Percentiles rank a stretch among this genome's conserved stretches.
Conservation (phyloP, 2,329 filamentous ascomycete genomes). For the Fusarium brachygibbosum region DNA sequence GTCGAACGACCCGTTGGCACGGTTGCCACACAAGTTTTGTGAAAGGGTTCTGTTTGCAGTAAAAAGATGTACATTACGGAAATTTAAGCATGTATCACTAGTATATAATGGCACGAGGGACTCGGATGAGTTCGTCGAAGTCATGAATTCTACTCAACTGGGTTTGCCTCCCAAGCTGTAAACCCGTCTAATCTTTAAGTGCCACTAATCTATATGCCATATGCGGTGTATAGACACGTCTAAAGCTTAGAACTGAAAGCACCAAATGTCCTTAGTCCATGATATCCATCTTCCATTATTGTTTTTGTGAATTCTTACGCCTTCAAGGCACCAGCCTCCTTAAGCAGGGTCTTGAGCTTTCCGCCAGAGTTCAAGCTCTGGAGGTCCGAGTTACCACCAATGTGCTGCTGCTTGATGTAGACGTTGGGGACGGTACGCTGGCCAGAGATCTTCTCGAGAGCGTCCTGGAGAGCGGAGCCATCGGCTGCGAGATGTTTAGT, state of each 20-base stretch:
- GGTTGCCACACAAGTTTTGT: constrained; percentile 81
- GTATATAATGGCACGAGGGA: constrained; percentile 35
- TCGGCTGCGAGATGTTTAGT: constrained; percentile 71
- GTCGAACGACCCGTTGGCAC: constrained; percentile 90
- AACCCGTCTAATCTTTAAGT: constrained; percentile 12
- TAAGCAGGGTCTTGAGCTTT: constrained; percentile 59
- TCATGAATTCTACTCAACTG: constrained; percentile 38
- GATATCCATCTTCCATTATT: constrained; percentile 10
- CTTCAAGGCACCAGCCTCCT: constrained; percentile 59
- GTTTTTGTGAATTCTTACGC: constrained; percentile 52
- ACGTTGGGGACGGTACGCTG: constrained; percentile 96
- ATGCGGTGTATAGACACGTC: constrained; percentile 8
- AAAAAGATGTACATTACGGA: constrained; percentile 42
- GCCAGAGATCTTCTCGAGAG: constrained; percentile 81
- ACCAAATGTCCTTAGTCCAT: constrained; percentile 34
- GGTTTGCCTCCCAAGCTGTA: constrained; percentile 10
- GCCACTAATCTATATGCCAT: constrained; percentile 12
- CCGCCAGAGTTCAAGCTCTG: constrained; percentile 66
- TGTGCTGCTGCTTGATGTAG: constrained; percentile 91
- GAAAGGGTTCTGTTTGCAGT: constrained; percentile 9
- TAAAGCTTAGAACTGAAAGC: constrained; percentile 46
- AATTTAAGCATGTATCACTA: constrained; percentile 43
- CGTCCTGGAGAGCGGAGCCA: constrained; percentile 84
- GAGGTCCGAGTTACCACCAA: constrained; percentile 95
- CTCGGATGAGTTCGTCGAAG: constrained; percentile 25